Evolutionary conservation across 2,329 filamentous ascomycete species (phyloP).

Genomic region (Stemphylium vesicarium): DNA sequence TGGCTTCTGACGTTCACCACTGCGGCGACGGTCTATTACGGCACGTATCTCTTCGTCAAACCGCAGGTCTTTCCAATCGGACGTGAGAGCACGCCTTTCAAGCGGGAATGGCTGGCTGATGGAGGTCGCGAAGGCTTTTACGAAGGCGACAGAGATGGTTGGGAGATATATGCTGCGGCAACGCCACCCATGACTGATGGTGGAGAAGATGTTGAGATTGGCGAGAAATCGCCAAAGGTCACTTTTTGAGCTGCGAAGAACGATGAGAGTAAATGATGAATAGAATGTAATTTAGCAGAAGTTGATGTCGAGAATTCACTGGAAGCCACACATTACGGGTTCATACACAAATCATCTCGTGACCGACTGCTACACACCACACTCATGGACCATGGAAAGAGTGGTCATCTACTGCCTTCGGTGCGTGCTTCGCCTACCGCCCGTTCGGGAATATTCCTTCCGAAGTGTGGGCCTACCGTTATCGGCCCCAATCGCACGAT

Average conservation of each 20-base stretch:
- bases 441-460: not conserved
- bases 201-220: constrained; percentile 16
- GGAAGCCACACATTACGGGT: too few species aligned
- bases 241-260: not conserved
- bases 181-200: constrained; percentile 21
- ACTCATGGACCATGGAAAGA: too few species aligned
- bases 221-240: constrained; percentile 17
- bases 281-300: not conserved
- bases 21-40: constrained; percentile 36
- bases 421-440: not conserved
- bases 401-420: not conserved
- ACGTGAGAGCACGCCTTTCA: constrained; percentile 22
- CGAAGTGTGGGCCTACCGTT: constrained; percentile 7
- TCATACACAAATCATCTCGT: too few species aligned
- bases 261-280: not conserved
- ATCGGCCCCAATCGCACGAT: constrained; percentile 2
- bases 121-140: constrained; percentile 39
- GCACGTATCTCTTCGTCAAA: constrained; percentile 24
- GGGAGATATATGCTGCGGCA: constrained; percentile 16
- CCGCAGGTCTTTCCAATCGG: constrained; percentile 26
- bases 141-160: constrained; percentile 31
- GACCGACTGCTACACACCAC: too few species aligned
- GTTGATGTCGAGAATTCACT: too few species aligned
- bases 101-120: constrained; percentile 34
- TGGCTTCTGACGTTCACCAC: constrained; percentile 44